These are phyloP conservation scores for Coprinopsis cinerea DNA, from an alignment of 768 basidiomycete genomes.

Conservation along the genomic window DNA sequence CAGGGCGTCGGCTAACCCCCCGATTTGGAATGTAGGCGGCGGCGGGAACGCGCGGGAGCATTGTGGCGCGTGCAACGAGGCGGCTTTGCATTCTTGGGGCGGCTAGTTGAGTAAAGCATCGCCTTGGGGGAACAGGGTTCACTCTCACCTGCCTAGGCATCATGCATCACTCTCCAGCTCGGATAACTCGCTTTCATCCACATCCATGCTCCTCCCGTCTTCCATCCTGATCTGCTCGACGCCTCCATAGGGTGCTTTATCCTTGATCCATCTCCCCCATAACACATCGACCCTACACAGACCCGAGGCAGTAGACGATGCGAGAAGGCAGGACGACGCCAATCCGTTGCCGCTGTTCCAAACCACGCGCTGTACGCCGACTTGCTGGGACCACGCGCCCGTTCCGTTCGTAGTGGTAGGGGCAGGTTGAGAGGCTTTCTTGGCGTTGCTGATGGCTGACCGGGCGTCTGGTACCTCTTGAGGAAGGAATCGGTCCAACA, in stretches of 20 bases:
- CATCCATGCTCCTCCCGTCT: constrained; percentile 37
- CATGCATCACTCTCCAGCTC: background rate
- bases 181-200: constrained; percentile 20
- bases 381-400: constrained; percentile 75
- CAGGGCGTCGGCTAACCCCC: background rate
- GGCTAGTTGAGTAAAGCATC: no score
- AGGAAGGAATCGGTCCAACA: constrained; percentile 84
- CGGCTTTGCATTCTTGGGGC: no score
- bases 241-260: constrained; percentile 59
- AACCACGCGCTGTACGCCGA: constrained; percentile 67
- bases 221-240: constrained; percentile 60
- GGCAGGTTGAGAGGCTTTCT: constrained; percentile 22
- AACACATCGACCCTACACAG: constrained; percentile 82
- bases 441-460: constrained; percentile 28
- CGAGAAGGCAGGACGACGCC: constrained; percentile 51
- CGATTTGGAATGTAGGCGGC: no score
- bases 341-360: constrained; percentile 83
- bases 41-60: no score
- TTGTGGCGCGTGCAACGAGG: no score
- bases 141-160: no score
- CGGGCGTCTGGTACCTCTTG: constrained; percentile 50
- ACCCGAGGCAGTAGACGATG: constrained; percentile 78
- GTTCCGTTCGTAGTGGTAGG: constrained; percentile 34
- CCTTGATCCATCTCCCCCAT: constrained; percentile 66
- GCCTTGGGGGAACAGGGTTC: no score